Evolutionary conservation across 352 stramenopile species (phyloP), one percentile per base, ranked within the genome.

Genomic region (Phytophthora sansomeana): DNA sequence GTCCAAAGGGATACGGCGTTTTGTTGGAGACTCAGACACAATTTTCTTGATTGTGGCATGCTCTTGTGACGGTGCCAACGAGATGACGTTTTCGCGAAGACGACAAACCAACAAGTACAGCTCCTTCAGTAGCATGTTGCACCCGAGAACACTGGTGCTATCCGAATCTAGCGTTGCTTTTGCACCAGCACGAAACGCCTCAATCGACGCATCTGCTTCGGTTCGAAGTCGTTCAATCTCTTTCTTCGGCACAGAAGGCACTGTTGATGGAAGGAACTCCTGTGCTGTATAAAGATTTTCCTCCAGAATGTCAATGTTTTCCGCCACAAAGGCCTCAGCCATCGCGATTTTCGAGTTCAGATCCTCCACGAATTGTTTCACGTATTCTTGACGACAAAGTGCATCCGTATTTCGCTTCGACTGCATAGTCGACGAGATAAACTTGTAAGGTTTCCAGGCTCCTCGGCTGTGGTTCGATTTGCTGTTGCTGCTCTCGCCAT

Each of bases 41-140:
- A 88, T 79, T 68, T 92, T 92, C 63, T 95, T 92, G 41, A 93
- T 79, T 1, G 84, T 92, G n/a, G 79, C 79, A 61, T 93, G 84
- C 13, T 78, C 74, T 3, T 82, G 75, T 0, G 81, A 85, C 44
- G 84, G 78, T 8, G 82, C 80, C 36, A 92, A 80, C 30, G 74
- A 83, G 30, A 89, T 70, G 3, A 90, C 76, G 21, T 65, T 81
- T 42, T 89, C 79, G 39, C 87, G 83, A 39, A 93, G 59, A 1
- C 66, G 72, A 29, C 80, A 74, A 2, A 85, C 75, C 49, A 92
- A 70, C 51, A 80, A 63, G 70, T 81, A 90, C 29, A 95, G 52
- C 21, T 82, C 69, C 53, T 90, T 90, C 19, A 75, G 51, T 43
- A 92, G 58, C 52, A 77, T 81, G 33, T 92, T 91, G 67, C 86